Evolutionary conservation across 2,329 filamentous ascomycete genomes (phyloP), one percentile per base, ranked within the genome.

Genomic region (Aspergillus ochraceus): DNA sequence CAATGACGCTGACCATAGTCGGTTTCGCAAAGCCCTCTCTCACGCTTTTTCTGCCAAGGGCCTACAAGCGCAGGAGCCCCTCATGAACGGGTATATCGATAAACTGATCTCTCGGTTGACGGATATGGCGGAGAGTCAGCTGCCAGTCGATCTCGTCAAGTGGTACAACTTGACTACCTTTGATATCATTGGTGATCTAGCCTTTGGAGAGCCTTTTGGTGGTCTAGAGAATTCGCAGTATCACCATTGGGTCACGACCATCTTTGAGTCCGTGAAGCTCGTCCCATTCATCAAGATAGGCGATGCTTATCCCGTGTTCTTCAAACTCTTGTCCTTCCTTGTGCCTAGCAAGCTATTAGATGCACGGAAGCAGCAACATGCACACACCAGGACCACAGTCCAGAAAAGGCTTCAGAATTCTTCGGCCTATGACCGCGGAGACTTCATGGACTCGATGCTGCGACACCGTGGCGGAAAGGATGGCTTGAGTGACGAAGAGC

Each of bases 11-110:
- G 61, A 72, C 17, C 72, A 74, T 53, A 49, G 53, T 17, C 68
- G 69, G 6, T 58, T 62, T 32, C 71, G 76, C 22, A 62, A 66
- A 0, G 53, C 69, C 3, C 58, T 81, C 9, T 56, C 69, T 4
- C 73, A 74, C 57, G 77, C 74, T 0, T 80, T 81, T 58, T 78
- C 76, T 0, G 75, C 78, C 45, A 72, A 73, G 51, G 74, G 74
- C 1, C 58, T 81, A 14, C 64, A 66, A 12, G 70, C 72, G 14
- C 78, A 77, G 59, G 77, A 76, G 55, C 63, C 65, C 1, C 50
- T 76, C 2, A 63, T 80, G 5, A 64, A 67, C 22, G 22, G 19
- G 2, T 74, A 74, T 59, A 57, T 75, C 3, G 68, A 74, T 19
- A 56, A 66, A 3, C 55, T 76, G 6, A 66, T 75, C 20, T 14